Conservation (phyloP, 2,329 filamentous ascomycete species). For the Aspergillus proliferans region DNA sequence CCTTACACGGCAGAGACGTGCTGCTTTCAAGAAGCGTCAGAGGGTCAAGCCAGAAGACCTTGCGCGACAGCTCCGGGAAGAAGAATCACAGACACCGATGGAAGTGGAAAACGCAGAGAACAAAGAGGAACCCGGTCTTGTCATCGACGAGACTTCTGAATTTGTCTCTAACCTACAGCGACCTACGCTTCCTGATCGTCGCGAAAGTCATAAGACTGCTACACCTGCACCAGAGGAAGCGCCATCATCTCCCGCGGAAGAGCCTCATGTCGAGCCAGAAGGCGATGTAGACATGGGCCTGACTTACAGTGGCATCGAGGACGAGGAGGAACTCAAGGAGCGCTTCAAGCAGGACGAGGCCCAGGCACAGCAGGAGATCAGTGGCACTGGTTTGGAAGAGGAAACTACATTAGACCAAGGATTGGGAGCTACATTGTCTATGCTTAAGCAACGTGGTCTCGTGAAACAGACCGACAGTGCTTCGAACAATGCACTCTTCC, state of each 20-base stretch:
- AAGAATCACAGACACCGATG: slow-evolving; percentile 46
- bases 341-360: slow-evolving; percentile 45
- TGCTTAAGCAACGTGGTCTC: slow-evolving; percentile 80
- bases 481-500: slow-evolving; percentile 60
- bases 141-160: slow-evolving; percentile 94
- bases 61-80: slow-evolving; percentile 68
- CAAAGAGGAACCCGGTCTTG: slow-evolving; percentile 58
- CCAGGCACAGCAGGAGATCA: slow-evolving; percentile 42
- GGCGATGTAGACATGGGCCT: slow-evolving; percentile 51
- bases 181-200: slow-evolving; percentile 53
- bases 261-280: slow-evolving; percentile 30
- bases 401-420: slow-evolving; percentile 75
- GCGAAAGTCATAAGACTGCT: slow-evolving; percentile 26
- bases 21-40: slow-evolving; percentile 86
- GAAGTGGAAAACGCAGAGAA: slow-evolving; percentile 55
- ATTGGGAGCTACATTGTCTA: slow-evolving; percentile 71
- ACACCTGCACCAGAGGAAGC: slow-evolving; percentile 33
- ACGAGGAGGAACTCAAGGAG: slow-evolving; percentile 45
- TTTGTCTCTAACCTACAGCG: slow-evolving; percentile 83
- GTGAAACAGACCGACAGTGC: slow-evolving; percentile 59
- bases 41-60: slow-evolving; percentile 80
- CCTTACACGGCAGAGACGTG: slow-evolving; percentile 73
- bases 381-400: slow-evolving; percentile 69
- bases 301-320: slow-evolving; percentile 47
- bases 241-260: slow-evolving; percentile 14